Evolutionary conservation across 192 early-diverging fungal genomes (phyloP).

Genomic region (Coemansia sp.): DNA sequence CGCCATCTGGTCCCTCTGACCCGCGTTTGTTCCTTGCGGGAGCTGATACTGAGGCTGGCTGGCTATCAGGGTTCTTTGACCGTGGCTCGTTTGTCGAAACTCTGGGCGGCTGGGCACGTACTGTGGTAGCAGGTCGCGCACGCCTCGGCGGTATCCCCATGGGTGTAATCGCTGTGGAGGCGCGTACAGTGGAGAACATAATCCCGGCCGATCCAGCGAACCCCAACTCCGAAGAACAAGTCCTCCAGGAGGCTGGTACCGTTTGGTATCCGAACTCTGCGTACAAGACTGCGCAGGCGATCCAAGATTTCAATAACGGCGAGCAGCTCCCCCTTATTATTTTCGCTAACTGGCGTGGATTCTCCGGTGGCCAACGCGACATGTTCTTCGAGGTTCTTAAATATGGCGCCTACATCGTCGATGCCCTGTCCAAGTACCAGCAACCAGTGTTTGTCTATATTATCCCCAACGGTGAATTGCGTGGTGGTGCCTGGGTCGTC

Average conservation of each 20-base stretch:
- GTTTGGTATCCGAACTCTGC: slow-evolving; percentile 99
- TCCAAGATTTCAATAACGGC: slow-evolving; percentile 98
- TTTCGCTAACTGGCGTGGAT: slow-evolving; percentile 99
- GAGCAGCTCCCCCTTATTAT: slow-evolving; percentile 98
- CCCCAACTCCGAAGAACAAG: slow-evolving; percentile 86
- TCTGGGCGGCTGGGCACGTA: slow-evolving; percentile 95
- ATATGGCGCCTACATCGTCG: slow-evolving; percentile 96
- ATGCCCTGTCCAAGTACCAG: slow-evolving; percentile 93
- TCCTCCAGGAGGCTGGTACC: slow-evolving; percentile 88
- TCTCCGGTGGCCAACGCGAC: slow-evolving; percentile 98
- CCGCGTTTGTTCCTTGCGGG: slow-evolving; percentile 91
- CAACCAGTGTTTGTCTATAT: slow-evolving; percentile 98
- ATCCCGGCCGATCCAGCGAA: slow-evolving; percentile 95
- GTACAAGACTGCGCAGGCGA: slow-evolving; percentile 99
- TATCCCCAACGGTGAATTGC: slow-evolving; percentile 91
- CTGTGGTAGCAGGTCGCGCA: slow-evolving; percentile 94
- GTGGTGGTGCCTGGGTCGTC: slow-evolving; percentile 99
- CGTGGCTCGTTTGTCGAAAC: slow-evolving; percentile 96
- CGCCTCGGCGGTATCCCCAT: slow-evolving; percentile 96
- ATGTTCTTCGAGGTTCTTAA: slow-evolving; percentile 99
- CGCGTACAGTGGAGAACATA: slow-evolving; percentile 88
- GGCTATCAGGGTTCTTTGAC: slow-evolving; percentile 96
- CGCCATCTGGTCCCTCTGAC: slow-evolving; percentile 86
- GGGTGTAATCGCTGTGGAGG: slow-evolving; percentile 97
- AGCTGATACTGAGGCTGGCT: slow-evolving; percentile 65